Evolutionary conservation across 2,329 filamentous ascomycete species (phyloP).

Genomic region (Pseudocercospora crystallina): DNA sequence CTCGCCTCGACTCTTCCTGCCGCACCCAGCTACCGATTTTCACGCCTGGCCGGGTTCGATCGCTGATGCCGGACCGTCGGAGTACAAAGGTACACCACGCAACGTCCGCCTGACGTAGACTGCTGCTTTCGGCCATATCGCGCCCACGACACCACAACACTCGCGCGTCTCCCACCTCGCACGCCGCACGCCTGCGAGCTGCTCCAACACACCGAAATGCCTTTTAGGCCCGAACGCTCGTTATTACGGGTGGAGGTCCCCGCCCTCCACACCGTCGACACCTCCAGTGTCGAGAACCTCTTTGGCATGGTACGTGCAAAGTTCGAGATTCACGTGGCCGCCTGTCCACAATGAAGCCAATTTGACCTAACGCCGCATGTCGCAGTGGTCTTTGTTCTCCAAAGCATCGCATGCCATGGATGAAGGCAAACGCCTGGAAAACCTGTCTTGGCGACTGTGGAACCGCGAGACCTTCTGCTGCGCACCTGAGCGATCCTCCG

Average conservation of each 20-base stretch:
- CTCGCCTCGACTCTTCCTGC: background rate
- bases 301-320: constrained; percentile 68
- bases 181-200: background rate
- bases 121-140: constrained; percentile 13
- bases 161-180: constrained; percentile 1
- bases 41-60: background rate
- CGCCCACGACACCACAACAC: constrained; percentile 10
- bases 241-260: constrained; percentile 89
- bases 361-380: constrained; percentile 10
- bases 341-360: constrained; percentile 5
- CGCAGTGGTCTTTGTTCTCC: constrained; percentile 70
- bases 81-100: constrained; percentile 9
- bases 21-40: background rate
- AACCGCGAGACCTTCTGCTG: constrained; percentile 90
- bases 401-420: constrained; percentile 92
- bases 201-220: constrained; percentile 59
- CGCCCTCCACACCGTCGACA: constrained; percentile 93
- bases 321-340: constrained; percentile 1
- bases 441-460: constrained; percentile 95
- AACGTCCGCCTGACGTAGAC: constrained; percentile 11
- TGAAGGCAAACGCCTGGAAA: constrained; percentile 87
- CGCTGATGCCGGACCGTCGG: background rate
- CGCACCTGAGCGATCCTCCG: constrained; percentile 54
- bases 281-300: constrained; percentile 84
- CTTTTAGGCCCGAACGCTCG: constrained; percentile 76